Evolutionary conservation across 2,329 filamentous ascomycete genomes (phyloP), one percentile per base, ranked within the genome.

Genomic region (Aspergillus uvarum): DNA sequence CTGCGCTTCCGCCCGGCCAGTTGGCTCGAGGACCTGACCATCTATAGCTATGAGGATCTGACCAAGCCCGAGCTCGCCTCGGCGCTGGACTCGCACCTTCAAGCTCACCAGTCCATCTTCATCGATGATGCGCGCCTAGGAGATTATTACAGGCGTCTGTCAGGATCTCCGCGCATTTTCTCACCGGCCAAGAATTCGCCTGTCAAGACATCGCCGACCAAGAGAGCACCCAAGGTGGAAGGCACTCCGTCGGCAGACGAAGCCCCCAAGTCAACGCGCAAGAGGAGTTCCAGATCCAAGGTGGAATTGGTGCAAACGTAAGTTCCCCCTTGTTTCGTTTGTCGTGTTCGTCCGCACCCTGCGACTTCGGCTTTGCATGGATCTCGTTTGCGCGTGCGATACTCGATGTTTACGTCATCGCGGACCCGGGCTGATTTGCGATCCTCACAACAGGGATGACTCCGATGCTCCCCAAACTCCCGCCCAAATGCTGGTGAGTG

Each of bases 1-100:
- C 48, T 44, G 21, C 54, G 38, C 59, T 50, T 47, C 38, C 47
- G 49, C 48, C 44, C 35, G 50, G 26, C 3, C 32, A 26, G 29
- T 35, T 35, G 31, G 47, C 57, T 44, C 44, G 32, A 32, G 48
- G 47, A 47, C 53, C 35, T 53, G 26, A 47, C 54, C 7, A 19
- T 26, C 35, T 52, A 57, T 71, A 93, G 90, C 71, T 87, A 85
- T 71, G 87, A 91, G 66, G 81, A 83, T 59, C 79, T 89, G 65
- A 90, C 89, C 76, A 96, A 96, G 78, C 81, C 83, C 65, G 92
- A 96, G 52, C 85, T 98, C 61, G 91, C 94, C 72, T 76, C 83
- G 60, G 85, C 85, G 49, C 85, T 96, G 64, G 90, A 96, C 68
- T 83, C 88, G 51, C 88, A 87, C 76, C 85, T 96, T 50, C 82